Evolutionary conservation across 2,329 filamentous ascomycete species (phyloP), one percentile per base, ranked within the genome.

Genomic region (Hymenoscyphus infarciens): DNA sequence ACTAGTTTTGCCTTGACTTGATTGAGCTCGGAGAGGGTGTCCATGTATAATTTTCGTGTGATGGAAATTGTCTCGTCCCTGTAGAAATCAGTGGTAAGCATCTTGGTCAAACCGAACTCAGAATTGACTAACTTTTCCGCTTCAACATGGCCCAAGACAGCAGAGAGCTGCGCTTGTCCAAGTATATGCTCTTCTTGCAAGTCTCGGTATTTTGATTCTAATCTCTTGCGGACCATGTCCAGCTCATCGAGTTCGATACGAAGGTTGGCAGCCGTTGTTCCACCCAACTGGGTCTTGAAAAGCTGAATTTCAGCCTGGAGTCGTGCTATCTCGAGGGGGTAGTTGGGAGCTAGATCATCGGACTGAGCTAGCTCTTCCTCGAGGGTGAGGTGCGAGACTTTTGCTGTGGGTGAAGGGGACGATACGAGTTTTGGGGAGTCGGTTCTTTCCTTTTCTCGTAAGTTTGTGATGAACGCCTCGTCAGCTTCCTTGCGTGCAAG

Each of bases 281-380:
- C 80, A 7, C 81, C 81, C 10, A 80, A 80, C 57, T 80, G 84
- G 64, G 79, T 82, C 63, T 82, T 81, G 13, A 88, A 75, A 7
- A 87, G 73, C 39, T 82, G 80, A 68, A 86, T 87, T 73, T 88
- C 86, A 5, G 85, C 82, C 70, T 83, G 84, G 56, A 88, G 76
- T 38, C 85, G 81, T 33, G 83, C 83, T 25, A 86, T 72, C n/a
- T 80, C 79, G 53, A 84, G 75, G 11, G 79, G 77, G 57, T 83
- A 74, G 16, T 77, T 77, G 27, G 81, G 80, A 62, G 78, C 78
- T 59, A 61, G 61, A 35, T 69, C 67, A 29, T 67, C 65, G 39
- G 63, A 69, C 55, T 69, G 67, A 56, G 83, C 81, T 4, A 88
- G 78, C 72, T 88, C 86, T 63, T 87, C 82, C 72, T 87, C 85